Percentiles rank a stretch among this genome's conserved stretches.
These are phyloP conservation scores for Candida germanica DNA, from an alignment of 805 yeast genomes.

Conservation along the genomic window DNA sequence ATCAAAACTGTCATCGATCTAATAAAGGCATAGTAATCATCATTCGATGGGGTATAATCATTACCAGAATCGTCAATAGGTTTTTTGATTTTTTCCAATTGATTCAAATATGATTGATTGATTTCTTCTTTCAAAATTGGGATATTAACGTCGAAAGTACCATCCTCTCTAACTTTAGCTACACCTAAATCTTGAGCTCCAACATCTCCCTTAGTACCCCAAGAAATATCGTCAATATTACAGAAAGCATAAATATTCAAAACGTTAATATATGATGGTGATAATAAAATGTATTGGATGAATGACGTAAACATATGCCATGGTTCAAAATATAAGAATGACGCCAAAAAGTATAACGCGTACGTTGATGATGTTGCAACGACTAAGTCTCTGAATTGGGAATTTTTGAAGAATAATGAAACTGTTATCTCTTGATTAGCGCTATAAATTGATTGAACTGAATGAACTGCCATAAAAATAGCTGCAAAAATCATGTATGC, in stretches of 20 bases:
- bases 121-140: slow-evolving; percentile 48
- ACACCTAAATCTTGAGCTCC: slow-evolving; percentile 56
- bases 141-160: slow-evolving; percentile 54
- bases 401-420: slow-evolving; percentile 43
- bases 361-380: slow-evolving; percentile 61
- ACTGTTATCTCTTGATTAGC: slow-evolving; percentile 42
- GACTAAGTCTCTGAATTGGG: slow-evolving; percentile 46
- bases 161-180: slow-evolving; percentile 51
- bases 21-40: slow-evolving; percentile 45
- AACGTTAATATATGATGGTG: slow-evolving; percentile 54
- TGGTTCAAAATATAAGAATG: slow-evolving; percentile 59
- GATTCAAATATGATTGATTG: slow-evolving; percentile 50
- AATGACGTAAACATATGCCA: slow-evolving; percentile 65
- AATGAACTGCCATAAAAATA: slow-evolving; percentile 53
- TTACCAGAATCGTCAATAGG: slow-evolving; percentile 35
- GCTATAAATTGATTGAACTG: slow-evolving; percentile 36
- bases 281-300: slow-evolving; percentile 47
- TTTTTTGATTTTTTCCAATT: slow-evolving; percentile 49
- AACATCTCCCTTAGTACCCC: slow-evolving; percentile 74
- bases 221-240: slow-evolving; percentile 68
- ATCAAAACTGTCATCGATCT: slow-evolving; percentile 45
- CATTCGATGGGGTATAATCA: slow-evolving; percentile 26
- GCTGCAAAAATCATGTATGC: slow-evolving; percentile 58
- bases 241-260: slow-evolving; percentile 67
- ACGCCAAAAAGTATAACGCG: slow-evolving; percentile 57